phyloP scores from a whole-genome alignment of 176 grass and related monocot genomes.

The Aechmea fasciata region DNA sequence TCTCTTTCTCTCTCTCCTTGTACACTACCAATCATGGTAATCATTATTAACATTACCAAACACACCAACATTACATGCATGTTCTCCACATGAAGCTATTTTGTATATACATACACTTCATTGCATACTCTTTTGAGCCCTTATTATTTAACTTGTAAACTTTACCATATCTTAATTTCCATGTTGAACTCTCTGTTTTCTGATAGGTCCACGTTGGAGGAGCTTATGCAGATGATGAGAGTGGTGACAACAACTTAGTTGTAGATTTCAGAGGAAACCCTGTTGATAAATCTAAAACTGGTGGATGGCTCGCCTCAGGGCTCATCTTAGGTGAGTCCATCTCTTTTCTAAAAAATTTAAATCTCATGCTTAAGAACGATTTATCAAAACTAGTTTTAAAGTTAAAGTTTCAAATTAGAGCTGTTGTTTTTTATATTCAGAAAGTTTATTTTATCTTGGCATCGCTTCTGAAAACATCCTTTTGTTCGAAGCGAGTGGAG shows the following conservation, averaged over 20 bases:
- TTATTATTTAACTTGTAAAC: no score
- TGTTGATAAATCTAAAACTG: constrained; percentile 60
- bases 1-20: no score
- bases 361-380: background rate
- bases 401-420: no score
- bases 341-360: background rate
- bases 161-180: no score
- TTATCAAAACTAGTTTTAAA: no score
- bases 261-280: constrained; percentile 69
- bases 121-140: background rate
- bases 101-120: background rate
- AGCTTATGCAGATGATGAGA: constrained; percentile 16
- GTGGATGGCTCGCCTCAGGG: constrained; percentile 75
- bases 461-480: no score
- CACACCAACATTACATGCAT: background rate
- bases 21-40: no score
- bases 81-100: background rate
- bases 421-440: no score
- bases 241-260: constrained; percentile 1
- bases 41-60: no score
- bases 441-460: no score
- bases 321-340: constrained; percentile 62
- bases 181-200: no score
- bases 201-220: constrained; percentile 45
- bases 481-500: no score